A percentile compares a stretch with the other conserved stretches of the same genome.
Evolutionary conservation across 2,329 filamentous ascomycete genomes (phyloP).

Genomic region (Pseudogymnoascus sp.): DNA sequence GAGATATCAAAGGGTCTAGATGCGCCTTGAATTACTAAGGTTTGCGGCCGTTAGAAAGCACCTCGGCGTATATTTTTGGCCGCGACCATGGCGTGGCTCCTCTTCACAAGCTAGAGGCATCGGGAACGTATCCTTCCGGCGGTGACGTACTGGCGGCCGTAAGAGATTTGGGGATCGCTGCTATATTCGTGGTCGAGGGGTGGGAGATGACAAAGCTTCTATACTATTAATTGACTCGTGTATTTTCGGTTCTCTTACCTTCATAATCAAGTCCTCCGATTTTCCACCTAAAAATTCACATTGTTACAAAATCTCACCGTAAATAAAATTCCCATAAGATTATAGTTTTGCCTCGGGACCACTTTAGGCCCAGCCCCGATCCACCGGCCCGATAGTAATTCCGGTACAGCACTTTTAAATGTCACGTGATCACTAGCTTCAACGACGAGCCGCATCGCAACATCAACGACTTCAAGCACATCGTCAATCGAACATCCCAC

Average conservation of each 20-base stretch:
- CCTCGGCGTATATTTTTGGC: background rate
- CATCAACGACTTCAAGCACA: slow-evolving; percentile 10
- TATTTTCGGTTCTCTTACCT: background rate
- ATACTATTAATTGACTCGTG: background rate
- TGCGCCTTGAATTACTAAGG: background rate
- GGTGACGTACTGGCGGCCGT: background rate
- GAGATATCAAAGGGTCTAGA: background rate
- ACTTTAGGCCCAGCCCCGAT: background rate
- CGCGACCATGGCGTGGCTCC: background rate
- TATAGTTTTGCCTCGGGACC: background rate
- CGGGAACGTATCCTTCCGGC: slow-evolving; percentile 3
- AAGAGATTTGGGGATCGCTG: background rate
- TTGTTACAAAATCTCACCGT: background rate
- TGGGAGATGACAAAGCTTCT: background rate
- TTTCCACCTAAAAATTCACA: background rate
- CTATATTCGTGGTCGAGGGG: background rate
- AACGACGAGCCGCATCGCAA: slow-evolving; percentile 11
- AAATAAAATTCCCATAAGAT: background rate
- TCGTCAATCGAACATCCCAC: slow-evolving; percentile 1
- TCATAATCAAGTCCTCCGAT: background rate
- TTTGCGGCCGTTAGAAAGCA: background rate
- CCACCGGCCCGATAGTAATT: background rate
- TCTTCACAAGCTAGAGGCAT: background rate
- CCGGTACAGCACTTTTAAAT: background rate
- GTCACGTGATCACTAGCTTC: background rate